These are phyloP conservation scores for Penicillium riverlandense DNA, from an alignment of 495 filamentous ascomycete genomes.

Conservation along the genomic window DNA sequence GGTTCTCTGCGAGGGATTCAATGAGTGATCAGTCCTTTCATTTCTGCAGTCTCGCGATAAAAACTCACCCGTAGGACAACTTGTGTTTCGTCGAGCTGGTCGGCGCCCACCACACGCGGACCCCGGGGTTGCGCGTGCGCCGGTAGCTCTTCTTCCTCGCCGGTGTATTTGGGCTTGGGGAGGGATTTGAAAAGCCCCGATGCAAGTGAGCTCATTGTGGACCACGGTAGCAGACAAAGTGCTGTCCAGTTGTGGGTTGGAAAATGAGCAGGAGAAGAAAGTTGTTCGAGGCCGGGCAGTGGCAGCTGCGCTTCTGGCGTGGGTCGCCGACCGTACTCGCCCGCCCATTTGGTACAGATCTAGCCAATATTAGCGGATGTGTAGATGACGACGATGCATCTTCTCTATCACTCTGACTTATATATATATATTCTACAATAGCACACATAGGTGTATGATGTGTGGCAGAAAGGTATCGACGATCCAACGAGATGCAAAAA, in stretches of 20 bases:
- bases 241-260: slow-evolving; percentile 11
- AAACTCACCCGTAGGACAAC: slow-evolving; percentile 69
- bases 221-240: slow-evolving; percentile 7
- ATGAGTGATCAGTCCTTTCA: neutral
- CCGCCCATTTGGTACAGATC: too few species aligned
- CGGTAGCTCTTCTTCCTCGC: slow-evolving; percentile 76
- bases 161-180: slow-evolving; percentile 83
- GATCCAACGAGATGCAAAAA: too few species aligned
- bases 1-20: slow-evolving; percentile 45
- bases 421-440: too few species aligned
- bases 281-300: too few species aligned
- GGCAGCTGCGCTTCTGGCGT: slow-evolving; percentile 12
- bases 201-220: slow-evolving; percentile 61
- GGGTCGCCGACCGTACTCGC: slow-evolving; percentile 3
- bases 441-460: too few species aligned
- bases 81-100: slow-evolving; percentile 76
- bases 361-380: too few species aligned
- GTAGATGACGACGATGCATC: too few species aligned
- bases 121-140: slow-evolving; percentile 66
- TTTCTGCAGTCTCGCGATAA: neutral
- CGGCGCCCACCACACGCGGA: slow-evolving; percentile 69
- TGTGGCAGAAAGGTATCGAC: too few species aligned
- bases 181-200: slow-evolving; percentile 74
- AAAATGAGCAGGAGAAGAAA: neutral
- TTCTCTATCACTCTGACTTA: too few species aligned